Evolutionary conservation across 305 asterid species (phyloP).

Genomic region (Fraxinus platypoda): DNA sequence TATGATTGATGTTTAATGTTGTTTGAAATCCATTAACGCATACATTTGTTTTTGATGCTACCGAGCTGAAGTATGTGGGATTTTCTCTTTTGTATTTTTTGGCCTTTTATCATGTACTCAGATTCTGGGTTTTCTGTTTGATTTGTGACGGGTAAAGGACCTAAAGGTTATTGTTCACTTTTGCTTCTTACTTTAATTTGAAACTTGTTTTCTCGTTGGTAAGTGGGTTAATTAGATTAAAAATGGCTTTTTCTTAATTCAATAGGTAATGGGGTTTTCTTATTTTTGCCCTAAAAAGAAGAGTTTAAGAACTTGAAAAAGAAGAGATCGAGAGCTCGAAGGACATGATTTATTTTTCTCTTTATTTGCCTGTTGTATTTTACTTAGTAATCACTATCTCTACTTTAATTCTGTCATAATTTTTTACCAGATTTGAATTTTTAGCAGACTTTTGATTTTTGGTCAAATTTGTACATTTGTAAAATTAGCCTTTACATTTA

Average conservation of each 20-base stretch:
- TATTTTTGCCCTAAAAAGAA: not conserved
- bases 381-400: not conserved
- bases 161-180: not conserved
- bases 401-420: not conserved
- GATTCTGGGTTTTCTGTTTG: not conserved
- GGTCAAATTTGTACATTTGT: not conserved
- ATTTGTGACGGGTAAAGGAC: not conserved
- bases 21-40: not conserved
- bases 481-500: not conserved
- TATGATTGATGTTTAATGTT: not conserved
- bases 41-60: not conserved
- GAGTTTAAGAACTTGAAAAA: not conserved
- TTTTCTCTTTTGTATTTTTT: not conserved
- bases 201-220: not conserved
- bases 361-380: not conserved
- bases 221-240: not conserved
- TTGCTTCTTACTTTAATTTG: not conserved
- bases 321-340: not conserved
- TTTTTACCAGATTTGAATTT: not conserved
- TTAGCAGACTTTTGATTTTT: not conserved
- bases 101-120: not conserved
- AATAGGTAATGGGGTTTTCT: not conserved
- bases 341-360: not conserved
- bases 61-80: conserved; percentile 10
- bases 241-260: not conserved